Evolutionary conservation across 2,329 filamentous ascomycete species (phyloP), one percentile per base, ranked within the genome.

Genomic region (Aspergillus pseudoterreus): DNA sequence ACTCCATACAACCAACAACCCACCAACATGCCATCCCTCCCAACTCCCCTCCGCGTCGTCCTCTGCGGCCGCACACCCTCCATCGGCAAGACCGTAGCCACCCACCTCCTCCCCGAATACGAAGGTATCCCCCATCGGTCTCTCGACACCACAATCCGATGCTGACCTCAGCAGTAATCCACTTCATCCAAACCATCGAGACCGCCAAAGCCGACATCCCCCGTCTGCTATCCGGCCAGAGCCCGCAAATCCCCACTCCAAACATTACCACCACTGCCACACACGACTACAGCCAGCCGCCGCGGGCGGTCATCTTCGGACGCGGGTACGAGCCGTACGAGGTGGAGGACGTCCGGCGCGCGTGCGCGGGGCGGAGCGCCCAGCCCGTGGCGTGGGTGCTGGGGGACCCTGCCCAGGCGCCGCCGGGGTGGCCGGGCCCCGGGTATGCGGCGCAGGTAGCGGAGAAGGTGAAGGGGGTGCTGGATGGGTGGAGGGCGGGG

Each of bases 241-340:
- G 58, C 19, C 64, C 64, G 6, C 42, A 60, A 21, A 48, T 54
- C 19, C 50, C 52, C 4, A 51, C 47, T n/a, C 19, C 52, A 17
- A 63, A 61, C 43, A 47, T 19, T 19, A 19, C 19, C 19, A 19
- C 59, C 11, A 30, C 67, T 19, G 65, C 63, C 15, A 59, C 64
- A 1, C 57, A 62, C 43, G 49, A 65, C 22, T 68, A 66, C 56
- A 57, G 30, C 36, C 47, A 41, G 10, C 55, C 58, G 5, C 54
- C 58, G 3, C 62, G 63, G 0, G 65, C 59, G 2, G 54, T 69
- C 9, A 56, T 67, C 17, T 63, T 68, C 27, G 66, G 66, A 3
- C 61, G 64, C 2, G 63, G 57, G 2, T 68, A 52, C 45, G 15
- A 45, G 2, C 22, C 50, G 6, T 19, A 53, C n/a, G 43, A 56